phyloP scores from a whole-genome alignment of 75 land plant species.

The Picea sitchensis region DNA sequence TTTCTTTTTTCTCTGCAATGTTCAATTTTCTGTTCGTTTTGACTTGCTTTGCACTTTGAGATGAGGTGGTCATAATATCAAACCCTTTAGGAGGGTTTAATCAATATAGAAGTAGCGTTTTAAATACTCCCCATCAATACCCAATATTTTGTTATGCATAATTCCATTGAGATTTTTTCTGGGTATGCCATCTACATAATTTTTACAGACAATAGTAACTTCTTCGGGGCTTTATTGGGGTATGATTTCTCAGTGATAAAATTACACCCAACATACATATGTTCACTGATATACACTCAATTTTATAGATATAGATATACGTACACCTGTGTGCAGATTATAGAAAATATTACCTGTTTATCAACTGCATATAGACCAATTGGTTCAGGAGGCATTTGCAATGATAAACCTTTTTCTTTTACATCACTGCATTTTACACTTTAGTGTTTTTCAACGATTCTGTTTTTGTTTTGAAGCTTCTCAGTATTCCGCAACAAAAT shows the following conservation, averaged over 20 bases:
- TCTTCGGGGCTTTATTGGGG: no score
- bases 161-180: background rate
- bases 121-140: background rate
- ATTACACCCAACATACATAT: no score
- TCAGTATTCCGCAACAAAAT: background rate
- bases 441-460: background rate
- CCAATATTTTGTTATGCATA: background rate
- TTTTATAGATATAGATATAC: no score
- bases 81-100: constrained; percentile 3
- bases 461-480: background rate
- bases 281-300: no score
- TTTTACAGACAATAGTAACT: no score
- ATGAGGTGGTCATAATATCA: background rate
- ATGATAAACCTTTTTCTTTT: background rate
- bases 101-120: background rate
- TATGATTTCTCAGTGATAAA: no score
- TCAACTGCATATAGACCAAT: background rate
- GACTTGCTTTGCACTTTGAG: background rate
- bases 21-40: background rate
- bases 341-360: background rate
- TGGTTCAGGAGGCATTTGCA: background rate
- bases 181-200: no score
- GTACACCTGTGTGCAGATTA: no score
- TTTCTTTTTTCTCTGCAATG: background rate
- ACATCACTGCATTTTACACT: background rate